phyloP scores from a whole-genome alignment of 345 rosid genomes.

The Syzygium oleosum region DNA sequence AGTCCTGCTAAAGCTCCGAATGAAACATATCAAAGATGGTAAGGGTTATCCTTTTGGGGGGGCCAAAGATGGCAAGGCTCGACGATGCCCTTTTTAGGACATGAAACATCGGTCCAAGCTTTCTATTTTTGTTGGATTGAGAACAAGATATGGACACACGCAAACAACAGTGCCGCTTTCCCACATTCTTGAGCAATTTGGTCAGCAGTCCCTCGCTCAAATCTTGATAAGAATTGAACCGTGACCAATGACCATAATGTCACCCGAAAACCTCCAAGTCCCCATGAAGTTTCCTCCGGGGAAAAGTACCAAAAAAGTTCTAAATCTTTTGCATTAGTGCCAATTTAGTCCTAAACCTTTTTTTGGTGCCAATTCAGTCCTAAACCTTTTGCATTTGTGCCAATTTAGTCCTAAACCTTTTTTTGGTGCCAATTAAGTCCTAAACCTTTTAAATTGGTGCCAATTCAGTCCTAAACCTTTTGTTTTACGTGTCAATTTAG shows the following conservation, averaged over 20 bases:
- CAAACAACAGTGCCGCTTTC: background rate
- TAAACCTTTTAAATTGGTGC: too few species aligned
- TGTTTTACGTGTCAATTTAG: too few species aligned
- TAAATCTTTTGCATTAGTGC: too few species aligned
- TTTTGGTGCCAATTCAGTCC: too few species aligned
- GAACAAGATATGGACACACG: background rate
- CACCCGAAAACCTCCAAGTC: background rate
- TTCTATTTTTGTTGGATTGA: background rate
- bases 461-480: too few species aligned
- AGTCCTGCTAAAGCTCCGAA: background rate
- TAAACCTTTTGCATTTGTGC: too few species aligned
- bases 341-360: too few species aligned
- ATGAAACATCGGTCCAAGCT: background rate
- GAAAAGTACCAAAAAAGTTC: too few species aligned
- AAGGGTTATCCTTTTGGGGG: background rate
- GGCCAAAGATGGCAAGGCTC: background rate
- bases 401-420: too few species aligned
- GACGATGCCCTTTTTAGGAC: background rate
- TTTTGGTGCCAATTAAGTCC: too few species aligned
- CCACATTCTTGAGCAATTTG: background rate
- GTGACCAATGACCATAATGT: background rate
- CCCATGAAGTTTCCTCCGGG: background rate
- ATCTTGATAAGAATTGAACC: background rate
- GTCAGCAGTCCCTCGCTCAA: background rate
- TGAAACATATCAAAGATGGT: background rate